phyloP scores from a whole-genome alignment of 257 asterid species.

The Solanum pinnatisectum region DNA sequence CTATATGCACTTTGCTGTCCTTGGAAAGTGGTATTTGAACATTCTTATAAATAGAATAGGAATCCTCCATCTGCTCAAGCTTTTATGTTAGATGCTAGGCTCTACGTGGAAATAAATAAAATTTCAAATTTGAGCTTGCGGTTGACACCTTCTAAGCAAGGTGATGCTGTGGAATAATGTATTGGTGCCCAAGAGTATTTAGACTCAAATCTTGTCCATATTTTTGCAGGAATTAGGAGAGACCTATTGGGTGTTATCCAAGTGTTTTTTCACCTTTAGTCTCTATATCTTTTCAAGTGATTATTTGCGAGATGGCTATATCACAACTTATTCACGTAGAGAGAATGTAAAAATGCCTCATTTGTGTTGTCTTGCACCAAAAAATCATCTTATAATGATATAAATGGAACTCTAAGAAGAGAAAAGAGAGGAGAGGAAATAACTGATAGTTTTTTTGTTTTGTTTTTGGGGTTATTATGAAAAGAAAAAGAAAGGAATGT shows the following conservation, averaged over 20 bases:
- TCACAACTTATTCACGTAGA: neutral
- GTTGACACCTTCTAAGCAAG: neutral
- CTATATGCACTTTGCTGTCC: neutral
- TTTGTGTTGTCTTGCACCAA: neutral
- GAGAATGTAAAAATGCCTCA: neutral
- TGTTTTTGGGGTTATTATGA: neutral
- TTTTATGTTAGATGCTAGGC: neutral
- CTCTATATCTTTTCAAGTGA: neutral
- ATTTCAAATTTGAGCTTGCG: neutral
- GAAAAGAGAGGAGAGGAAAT: neutral
- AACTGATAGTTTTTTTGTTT: neutral
- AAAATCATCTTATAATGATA: neutral
- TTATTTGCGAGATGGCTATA: neutral
- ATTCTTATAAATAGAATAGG: neutral
- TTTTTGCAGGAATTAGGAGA: neutral
- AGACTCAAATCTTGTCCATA: neutral
- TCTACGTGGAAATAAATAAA: neutral
- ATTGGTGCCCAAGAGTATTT: neutral
- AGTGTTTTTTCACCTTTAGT: neutral
- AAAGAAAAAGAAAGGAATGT: neutral
- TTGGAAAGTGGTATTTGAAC: neutral
- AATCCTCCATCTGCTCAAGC: neutral
- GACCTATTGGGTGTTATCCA: neutral
- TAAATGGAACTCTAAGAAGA: neutral
- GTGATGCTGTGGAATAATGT: neutral